Evolutionary conservation across 2,329 filamentous ascomycete species (phyloP), one percentile per base, ranked within the genome.

Genomic region (Colletotrichum chrysophilum): DNA sequence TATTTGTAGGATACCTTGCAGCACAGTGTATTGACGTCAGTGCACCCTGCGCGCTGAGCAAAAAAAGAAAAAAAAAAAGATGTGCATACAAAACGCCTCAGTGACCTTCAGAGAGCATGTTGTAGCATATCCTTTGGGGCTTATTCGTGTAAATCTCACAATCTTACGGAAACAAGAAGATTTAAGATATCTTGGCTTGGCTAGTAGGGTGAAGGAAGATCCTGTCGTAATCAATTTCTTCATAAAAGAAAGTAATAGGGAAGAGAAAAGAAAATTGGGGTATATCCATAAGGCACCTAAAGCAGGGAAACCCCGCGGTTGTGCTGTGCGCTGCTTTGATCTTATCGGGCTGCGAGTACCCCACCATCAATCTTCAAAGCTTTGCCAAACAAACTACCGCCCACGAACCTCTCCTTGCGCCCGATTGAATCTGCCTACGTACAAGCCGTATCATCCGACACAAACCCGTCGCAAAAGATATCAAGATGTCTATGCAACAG

Each of bases 301-400:
- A 48, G 38, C 36, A 65, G 30, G 16, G 14, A 58, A 74, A 62
- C 55, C 69, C 73, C 73, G 56, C 73, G 69, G 67, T 67, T 65
- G 48, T 16, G 43, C 34, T 36, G 34, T 36, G 30, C 7, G n/a
- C n/a, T 48, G 43, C 43, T 48, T 48, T 60, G 61, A 38, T 67
- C 56, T 71, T 34, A 61, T 56, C 56, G 69, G 34, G 43, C 65
- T 55, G 65, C 13, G 56, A 52, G 14, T 74, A 64, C 73, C 73
- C 73, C 73, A 52, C 73, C 69, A 72, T 34, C 65, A 62, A 61
- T 38, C 38, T 30, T 38, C 36, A 26, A 67, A 75, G 72, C 68
- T 66, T 75, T 55, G 34, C 24, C 71, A 43, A 13, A 32, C 30
- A 48, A 12, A 67, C 66, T 36, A 26, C 38, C 8, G 26, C 6